These are phyloP conservation scores for Setaria viridis DNA, from an alignment of 202 grass and related monocot species.

Conservation along the genomic window DNA sequence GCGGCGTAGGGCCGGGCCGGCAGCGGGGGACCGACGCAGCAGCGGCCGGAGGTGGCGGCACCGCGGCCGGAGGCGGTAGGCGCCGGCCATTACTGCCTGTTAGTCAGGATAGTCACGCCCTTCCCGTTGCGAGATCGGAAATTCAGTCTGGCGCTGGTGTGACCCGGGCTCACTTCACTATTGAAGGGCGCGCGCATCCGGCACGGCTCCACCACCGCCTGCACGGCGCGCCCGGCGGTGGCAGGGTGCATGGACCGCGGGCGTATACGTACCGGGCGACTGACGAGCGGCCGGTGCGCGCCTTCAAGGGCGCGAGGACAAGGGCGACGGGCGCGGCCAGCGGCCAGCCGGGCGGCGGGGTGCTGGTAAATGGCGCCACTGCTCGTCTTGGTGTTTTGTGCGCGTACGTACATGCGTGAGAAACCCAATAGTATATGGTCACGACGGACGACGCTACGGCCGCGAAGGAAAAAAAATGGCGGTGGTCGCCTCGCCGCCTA, in stretches of 20 bases:
- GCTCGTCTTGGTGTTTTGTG: background rate
- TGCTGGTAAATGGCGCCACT: too few relatives aligned
- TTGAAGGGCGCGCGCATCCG: too few relatives aligned
- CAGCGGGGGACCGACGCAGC: background rate
- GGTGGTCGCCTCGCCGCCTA: background rate
- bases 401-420: too few relatives aligned
- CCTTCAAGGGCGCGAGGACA: slow-evolving; percentile 26
- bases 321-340: background rate
- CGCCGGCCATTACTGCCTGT: background rate
- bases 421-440: too few relatives aligned
- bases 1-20: background rate
- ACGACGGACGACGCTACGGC: background rate
- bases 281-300: background rate
- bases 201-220: too few relatives aligned
- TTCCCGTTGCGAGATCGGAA: slow-evolving; percentile 25
- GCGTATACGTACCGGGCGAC: background rate
- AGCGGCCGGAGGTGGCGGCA: slow-evolving; percentile 4
- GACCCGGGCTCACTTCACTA: too few relatives aligned
- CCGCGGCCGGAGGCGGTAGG: background rate
- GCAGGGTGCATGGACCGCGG: background rate
- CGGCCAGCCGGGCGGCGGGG: too few relatives aligned
- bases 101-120: slow-evolving; percentile 27
- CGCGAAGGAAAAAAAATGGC: background rate
- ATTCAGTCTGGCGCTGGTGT: background rate
- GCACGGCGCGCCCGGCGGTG: background rate